Base-by-base conservation (phyloP, 139 green algal genomes). In the Closterium sp. region DNA sequence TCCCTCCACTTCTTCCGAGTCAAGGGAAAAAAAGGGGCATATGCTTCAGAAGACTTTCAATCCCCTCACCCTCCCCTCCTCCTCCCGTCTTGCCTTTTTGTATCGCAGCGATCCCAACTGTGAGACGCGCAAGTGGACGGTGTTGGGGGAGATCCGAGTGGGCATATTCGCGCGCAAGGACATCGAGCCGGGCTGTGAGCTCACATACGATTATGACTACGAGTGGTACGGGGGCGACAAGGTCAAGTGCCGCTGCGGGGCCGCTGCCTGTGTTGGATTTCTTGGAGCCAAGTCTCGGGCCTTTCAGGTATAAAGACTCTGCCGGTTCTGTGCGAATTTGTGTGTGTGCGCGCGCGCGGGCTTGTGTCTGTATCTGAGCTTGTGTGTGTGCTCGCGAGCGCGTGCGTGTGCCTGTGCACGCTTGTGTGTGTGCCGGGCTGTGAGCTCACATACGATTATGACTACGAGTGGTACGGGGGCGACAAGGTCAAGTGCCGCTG, bases 61-160 rank as follows among this genome's bases (percentile, higher is more conserved):
- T n/a, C n/a, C n/a, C 42, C 5, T 62, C 7, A 7, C 42, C 42
- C 42, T 7, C 42, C 45, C 2, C 42, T 45, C 89, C 28, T 87
- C 2, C 70, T 13, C 24, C 50, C 24, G 4, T 50, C 50, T 86
- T 50, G 24, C 73, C 73, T 86, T n/a, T n/a, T n/a, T n/a, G 89
- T 31, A 86, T 86, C 4, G 29, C 87, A 92, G 92, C 95, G 96
- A 98, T 22, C 98, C 98, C 31, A 99, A 99, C 96, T 99, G 98
- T 91, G 98, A 99, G 95, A 99, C 98, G 17, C 97, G 99, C 92
- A 99, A 99, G 96, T 99, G 98, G 98, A 93, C 98, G 89, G 98
- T 99, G 89, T 29, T 92, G 27, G 98, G 98, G 31, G 98, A 99
- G 96, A 96, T 99, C 90, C 96, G 97, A 70, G 99, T 99, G 92